Evolutionary conservation across 2,329 filamentous ascomycete species (phyloP).

Genomic region (Sarocladiaceae sp.): DNA sequence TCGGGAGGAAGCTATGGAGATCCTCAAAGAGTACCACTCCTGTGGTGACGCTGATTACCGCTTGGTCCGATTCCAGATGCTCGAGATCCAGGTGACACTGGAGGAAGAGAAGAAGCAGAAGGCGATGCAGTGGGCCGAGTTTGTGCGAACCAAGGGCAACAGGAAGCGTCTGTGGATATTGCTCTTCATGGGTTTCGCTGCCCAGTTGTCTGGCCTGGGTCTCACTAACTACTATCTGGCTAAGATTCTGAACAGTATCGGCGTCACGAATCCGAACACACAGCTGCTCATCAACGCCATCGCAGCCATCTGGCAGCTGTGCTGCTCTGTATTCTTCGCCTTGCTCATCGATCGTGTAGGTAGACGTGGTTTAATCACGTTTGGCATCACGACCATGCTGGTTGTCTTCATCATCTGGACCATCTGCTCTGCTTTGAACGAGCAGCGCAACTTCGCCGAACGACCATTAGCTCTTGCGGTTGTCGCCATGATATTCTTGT

Average conservation of each 20-base stretch:
- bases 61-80: conserved; percentile 18
- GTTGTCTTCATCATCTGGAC: conserved; percentile 32
- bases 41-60: conserved; percentile 27
- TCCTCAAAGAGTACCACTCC: conserved; percentile 33
- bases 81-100: conserved; percentile 19
- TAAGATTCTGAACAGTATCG: conserved; percentile 32
- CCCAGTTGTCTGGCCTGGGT: conserved; percentile 9
- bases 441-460: conserved; percentile 17
- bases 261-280: conserved; percentile 26
- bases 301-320: conserved; percentile 28
- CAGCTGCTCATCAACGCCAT: conserved; percentile 25
- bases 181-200: conserved; percentile 6
- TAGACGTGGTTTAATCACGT: conserved; percentile 33
- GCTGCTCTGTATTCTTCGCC: conserved; percentile 25
- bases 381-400: conserved; percentile 28
- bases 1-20: conserved; percentile 23
- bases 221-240: conserved; percentile 32
- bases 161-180: conserved; percentile 30
- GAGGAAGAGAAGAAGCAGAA: conserved; percentile 18
- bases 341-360: conserved; percentile 34
- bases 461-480: conserved; percentile 35
- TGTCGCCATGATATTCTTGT: conserved; percentile 29
- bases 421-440: conserved; percentile 28
- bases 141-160: conserved; percentile 26
- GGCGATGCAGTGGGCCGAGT: conserved; percentile 19